A percentile compares a stretch with the other conserved stretches of the same genome.
These are phyloP conservation scores for Westerdykella ornata DNA, from an alignment of 2,329 filamentous ascomycete genomes.

Conservation along the genomic window DNA sequence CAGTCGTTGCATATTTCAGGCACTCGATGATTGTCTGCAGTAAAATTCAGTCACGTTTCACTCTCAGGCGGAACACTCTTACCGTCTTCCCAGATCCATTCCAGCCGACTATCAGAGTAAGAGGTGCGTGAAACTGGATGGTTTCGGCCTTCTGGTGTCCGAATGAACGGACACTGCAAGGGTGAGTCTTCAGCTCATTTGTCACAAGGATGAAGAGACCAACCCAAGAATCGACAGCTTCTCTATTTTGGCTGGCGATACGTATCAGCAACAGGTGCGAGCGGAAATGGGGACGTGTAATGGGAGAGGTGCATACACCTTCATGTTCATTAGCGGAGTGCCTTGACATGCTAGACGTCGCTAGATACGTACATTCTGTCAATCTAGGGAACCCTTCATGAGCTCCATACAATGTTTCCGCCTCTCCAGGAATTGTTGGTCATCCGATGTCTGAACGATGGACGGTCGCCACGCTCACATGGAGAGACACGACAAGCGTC, in stretches of 20 bases:
- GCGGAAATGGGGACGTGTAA: no score
- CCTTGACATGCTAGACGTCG: no score
- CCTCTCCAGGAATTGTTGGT: no score
- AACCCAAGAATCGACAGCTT: constrained; percentile 78
- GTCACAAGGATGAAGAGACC: constrained; percentile 1
- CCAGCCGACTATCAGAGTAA: constrained; percentile 93
- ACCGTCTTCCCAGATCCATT: constrained; percentile 95
- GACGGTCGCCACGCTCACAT: no score
- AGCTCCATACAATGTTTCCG: no score
- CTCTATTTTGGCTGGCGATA: constrained; percentile 70
- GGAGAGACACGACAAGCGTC: no score
- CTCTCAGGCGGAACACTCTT: constrained; percentile 18
- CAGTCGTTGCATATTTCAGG: constrained; percentile 95
- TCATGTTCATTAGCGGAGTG: no score
- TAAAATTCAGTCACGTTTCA: background rate
- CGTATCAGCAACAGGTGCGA: background rate
- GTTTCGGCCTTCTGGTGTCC: constrained; percentile 66
- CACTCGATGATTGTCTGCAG: constrained; percentile 86
- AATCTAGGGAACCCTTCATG: no score
- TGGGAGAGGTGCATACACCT: no score
- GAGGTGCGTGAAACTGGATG: constrained; percentile 80
- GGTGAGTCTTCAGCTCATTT: constrained; percentile 7
- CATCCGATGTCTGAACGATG: no score
- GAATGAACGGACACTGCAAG: constrained; percentile 70
- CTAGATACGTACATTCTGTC: no score